Evolutionary conservation across 345 rosid genomes (phyloP), one percentile per base, ranked within the genome.

Genomic region (Citrus cavaleriei): DNA sequence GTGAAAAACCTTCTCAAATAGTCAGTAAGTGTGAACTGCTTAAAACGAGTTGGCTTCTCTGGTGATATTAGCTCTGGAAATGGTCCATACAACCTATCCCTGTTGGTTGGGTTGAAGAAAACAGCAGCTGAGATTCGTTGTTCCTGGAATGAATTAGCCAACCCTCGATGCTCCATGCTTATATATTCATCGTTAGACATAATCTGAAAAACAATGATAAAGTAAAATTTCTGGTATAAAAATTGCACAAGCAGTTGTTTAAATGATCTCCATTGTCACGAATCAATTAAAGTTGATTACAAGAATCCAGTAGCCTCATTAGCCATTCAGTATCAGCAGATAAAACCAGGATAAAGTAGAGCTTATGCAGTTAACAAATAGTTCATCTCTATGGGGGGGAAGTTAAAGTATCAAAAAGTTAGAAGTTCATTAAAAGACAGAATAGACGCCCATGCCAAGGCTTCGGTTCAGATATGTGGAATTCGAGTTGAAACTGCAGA

Each of bases 81-180:
- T 0, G 89, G 91, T 68, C 89, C 88, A 18, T 68, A 84, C 37
- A 75, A 0, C 66, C 66, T 24, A 22, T 83, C 88, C 21, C 82
- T 73, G 25, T 80, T 78, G 40, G 78, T 58, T 1, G 89, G 81
- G 65, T 83, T 80, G 84, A 76, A 84, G 84, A 87, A 90, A 60
- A 83, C 83, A 0, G 77, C 91, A 16, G 78, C 49, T 1, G 89
- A 87, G 16, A 87, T 78, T 49, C 89, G 63, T 2, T 91, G 79
- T 35, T 87, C 79, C 3, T 1, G 58, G 5, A 76, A 57, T 19
- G 89, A 72, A 81, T 88, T 88, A 6, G 90, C 91, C 81, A 88
- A 57, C 70, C 84, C 91, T 68, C 90, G 77, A 55, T 88, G 90
- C 62, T 85, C 90, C 55, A 84, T 84, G 35, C 93, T 86, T 78